These are phyloP conservation scores for Pichia nakasei DNA, from an alignment of 805 yeast species.

Conservation along the genomic window DNA sequence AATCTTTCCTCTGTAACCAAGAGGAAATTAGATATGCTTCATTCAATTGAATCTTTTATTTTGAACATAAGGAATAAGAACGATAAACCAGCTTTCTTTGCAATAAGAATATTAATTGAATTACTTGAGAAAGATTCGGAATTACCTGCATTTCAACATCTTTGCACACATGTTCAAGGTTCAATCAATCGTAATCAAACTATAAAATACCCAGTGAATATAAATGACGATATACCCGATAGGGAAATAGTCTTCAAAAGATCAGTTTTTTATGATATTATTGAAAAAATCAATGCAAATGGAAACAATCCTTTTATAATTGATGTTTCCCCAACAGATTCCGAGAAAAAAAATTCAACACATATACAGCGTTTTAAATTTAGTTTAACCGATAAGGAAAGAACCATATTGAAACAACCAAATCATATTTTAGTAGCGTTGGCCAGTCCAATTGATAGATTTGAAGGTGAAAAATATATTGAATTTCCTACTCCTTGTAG, in stretches of 20 bases:
- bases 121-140: constrained; percentile 20
- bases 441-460: constrained; percentile 37
- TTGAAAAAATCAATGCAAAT: neutral
- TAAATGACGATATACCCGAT: neutral
- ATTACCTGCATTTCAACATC: constrained; percentile 1
- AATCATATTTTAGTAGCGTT: constrained; percentile 40
- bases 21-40: constrained; percentile 4
- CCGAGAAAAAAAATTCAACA: constrained; percentile 1
- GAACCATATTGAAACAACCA: constrained; percentile 25
- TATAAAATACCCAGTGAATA: neutral
- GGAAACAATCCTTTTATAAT: neutral
- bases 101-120: constrained; percentile 36
- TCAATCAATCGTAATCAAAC: neutral
- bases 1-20: neutral
- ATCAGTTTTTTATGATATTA: neutral
- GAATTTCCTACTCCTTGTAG: constrained; percentile 70
- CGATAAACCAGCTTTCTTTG: constrained; percentile 35
- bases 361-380: constrained; percentile 21
- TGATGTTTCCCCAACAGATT: neutral
- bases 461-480: constrained; percentile 24
- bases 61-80: constrained; percentile 16
- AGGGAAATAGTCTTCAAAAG: neutral
- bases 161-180: neutral
- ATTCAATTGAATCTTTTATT: constrained; percentile 2
- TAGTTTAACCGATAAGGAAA: constrained; percentile 35